Conservation (phyloP, 768 basidiomycete species). For the Kwoniella mangroviensis region DNA sequence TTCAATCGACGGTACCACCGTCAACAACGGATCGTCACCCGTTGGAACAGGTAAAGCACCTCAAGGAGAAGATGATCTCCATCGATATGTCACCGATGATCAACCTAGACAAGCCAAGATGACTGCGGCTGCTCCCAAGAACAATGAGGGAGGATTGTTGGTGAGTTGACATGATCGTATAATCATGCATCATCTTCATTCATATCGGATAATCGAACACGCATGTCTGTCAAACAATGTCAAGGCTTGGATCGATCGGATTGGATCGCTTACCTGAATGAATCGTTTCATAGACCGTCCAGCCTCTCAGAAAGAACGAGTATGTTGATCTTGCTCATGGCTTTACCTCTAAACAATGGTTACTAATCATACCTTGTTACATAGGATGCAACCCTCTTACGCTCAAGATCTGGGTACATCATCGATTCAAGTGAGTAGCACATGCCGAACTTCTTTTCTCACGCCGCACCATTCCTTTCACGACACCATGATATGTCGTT, state of each 20-base stretch:
- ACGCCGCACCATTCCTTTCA: not conserved
- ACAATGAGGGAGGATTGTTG: constrained; percentile 11
- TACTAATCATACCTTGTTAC: not conserved
- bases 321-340: constrained; percentile 21
- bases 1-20: constrained; percentile 44
- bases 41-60: constrained; percentile 10
- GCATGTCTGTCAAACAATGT: not conserved
- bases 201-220: too few relatives aligned
- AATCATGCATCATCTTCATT: not conserved
- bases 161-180: constrained; percentile 16
- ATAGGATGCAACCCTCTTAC: constrained; percentile 75
- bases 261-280: too few relatives aligned
- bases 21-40: constrained; percentile 23
- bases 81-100: constrained; percentile 53
- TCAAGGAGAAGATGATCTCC: constrained; percentile 39
- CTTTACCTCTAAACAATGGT: too few relatives aligned
- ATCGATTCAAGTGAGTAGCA: constrained; percentile 62
- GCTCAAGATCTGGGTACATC: constrained; percentile 80
- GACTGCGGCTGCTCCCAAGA: constrained; percentile 13
- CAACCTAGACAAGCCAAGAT: constrained; percentile 37
- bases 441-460: not conserved
- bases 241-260: not conserved
- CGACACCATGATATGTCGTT: not conserved
- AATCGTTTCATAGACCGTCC: constrained; percentile 34
- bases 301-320: constrained; percentile 52